A percentile compares a stretch with the other conserved stretches of the same genome.
Conservation (phyloP, 2,329 filamentous ascomycete species). For the Myriangium duriaei region DNA sequence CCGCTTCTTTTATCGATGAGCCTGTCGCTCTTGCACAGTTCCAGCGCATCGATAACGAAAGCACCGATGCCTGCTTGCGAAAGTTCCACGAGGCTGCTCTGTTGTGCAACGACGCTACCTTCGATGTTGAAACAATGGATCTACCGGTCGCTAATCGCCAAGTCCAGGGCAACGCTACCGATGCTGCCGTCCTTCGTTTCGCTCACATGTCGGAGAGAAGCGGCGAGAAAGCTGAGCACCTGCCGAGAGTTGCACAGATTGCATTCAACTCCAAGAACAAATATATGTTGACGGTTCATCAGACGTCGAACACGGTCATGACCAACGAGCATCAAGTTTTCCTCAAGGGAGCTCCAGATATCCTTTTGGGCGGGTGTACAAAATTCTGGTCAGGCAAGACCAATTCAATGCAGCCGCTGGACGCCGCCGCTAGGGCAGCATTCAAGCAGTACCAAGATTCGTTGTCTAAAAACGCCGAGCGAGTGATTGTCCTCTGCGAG, state of each 20-base stretch:
- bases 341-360: conserved; percentile 17
- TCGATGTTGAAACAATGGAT: conserved; percentile 27
- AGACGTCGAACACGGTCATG: conserved; percentile 1
- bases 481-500: conserved; percentile 33
- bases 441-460: conserved; percentile 29
- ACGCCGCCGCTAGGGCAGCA: conserved; percentile 21
- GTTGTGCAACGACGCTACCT: conserved; percentile 33
- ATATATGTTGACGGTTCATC: conserved; percentile 33
- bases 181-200: conserved; percentile 31
- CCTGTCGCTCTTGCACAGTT: conserved; percentile 14
- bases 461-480: conserved; percentile 31
- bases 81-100: conserved; percentile 22
- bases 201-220: conserved; percentile 19
- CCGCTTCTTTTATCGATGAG: conserved; percentile 27
- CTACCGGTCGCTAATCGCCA: conserved; percentile 25
- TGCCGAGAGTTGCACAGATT: conserved; percentile 27
- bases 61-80: too few relatives aligned
- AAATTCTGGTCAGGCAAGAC: conserved; percentile 17
- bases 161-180: conserved; percentile 33
- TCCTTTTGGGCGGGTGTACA: conserved; percentile 18
- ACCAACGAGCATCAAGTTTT: conserved; percentile 11
- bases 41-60: conserved; percentile 18
- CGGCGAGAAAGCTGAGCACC: conserved; percentile 7
- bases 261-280: conserved; percentile 42
- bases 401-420: conserved; percentile 25